Base-by-base conservation (phyloP, 1,284 basidiomycete species). In the Puccinia triticina region DNA sequence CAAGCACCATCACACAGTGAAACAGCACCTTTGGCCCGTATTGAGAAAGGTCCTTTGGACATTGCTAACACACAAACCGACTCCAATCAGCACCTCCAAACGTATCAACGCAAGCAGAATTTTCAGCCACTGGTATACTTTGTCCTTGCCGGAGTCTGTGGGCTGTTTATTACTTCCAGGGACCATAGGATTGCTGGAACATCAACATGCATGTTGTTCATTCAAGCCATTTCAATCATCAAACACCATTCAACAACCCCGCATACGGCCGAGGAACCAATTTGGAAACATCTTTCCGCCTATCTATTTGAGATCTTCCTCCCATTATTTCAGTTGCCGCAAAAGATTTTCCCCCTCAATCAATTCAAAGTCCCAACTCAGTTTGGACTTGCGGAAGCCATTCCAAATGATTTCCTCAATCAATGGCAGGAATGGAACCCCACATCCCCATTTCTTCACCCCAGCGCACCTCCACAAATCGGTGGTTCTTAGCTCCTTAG, bases 391-490 rank as follows among this genome's bases (percentile, higher is more conserved):
- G 66, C 66, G 5, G 37, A 69, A 40, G 66, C 43, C 2, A 69
- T 69, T n/a, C 7, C 66, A 43, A 46, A 40, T 69, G 66, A 69
- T 69, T 69, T 69, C 21, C n/a, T 69, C 7, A 69, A 69, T 46
- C 66, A 48, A 34, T 69, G 66, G 66, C 2, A 21, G 3, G 32
- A 5, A 18, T 43, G 18, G 5, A 34, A 69, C 8, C 66, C 66
- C 10, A n/a, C 40, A 21, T 43, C 16, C 32, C 64, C 37, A 23
- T 66, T 66, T 66, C 32, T 66, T 43, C 7, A 37, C 29, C 66
- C 66, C 43, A 16, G 12, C 12, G 40, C 12, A 4, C 5, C 66
- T 34, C 0, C 5, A 1, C 40, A 43, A 43, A 43, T 43, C 14
- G 2, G 14, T 46, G 37, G 46, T 69, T 12, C 12, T 43, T n/a